phyloP scores from a whole-genome alignment of 257 asterid species.

The Asclepias syriaca region DNA sequence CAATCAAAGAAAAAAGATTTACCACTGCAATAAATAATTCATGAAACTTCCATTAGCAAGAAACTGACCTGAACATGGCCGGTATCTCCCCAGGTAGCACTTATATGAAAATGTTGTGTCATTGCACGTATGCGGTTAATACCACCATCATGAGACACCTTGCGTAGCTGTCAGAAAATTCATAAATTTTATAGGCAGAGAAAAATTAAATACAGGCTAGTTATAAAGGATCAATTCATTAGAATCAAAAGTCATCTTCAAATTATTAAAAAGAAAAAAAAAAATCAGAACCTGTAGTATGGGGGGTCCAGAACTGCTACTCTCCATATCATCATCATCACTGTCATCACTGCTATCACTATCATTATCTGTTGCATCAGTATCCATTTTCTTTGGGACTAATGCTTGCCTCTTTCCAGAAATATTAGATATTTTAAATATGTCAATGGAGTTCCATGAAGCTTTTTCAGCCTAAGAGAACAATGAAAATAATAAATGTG shows the following conservation, averaged over 20 bases:
- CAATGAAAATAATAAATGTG: background rate
- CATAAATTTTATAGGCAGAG: background rate
- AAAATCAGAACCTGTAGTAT: slow-evolving; percentile 49
- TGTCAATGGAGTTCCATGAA: slow-evolving; percentile 62
- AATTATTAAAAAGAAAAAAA: background rate
- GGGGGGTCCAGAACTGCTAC: slow-evolving; percentile 48
- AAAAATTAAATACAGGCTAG: background rate
- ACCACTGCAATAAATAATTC: background rate
- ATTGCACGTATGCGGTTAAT: slow-evolving; percentile 88
- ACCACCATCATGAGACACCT: slow-evolving; percentile 71
- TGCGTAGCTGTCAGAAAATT: slow-evolving; percentile 47
- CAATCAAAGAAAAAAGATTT: background rate
- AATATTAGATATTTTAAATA: slow-evolving; percentile 63
- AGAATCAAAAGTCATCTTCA: background rate
- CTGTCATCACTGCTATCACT: slow-evolving; percentile 72
- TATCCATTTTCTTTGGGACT: slow-evolving; percentile 44
- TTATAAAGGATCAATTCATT: background rate
- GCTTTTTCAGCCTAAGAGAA: slow-evolving; percentile 66
- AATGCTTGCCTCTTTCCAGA: slow-evolving; percentile 82
- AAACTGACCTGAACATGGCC: slow-evolving; percentile 80
- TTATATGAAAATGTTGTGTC: slow-evolving; percentile 82
- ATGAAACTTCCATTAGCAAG: slow-evolving; percentile 5
- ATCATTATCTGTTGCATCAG: slow-evolving; percentile 67
- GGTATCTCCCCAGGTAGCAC: slow-evolving; percentile 88
- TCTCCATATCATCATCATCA: slow-evolving; percentile 61